Base-by-base conservation (phyloP, 148 eudicot genomes). In the Gaultheria prostrata region DNA sequence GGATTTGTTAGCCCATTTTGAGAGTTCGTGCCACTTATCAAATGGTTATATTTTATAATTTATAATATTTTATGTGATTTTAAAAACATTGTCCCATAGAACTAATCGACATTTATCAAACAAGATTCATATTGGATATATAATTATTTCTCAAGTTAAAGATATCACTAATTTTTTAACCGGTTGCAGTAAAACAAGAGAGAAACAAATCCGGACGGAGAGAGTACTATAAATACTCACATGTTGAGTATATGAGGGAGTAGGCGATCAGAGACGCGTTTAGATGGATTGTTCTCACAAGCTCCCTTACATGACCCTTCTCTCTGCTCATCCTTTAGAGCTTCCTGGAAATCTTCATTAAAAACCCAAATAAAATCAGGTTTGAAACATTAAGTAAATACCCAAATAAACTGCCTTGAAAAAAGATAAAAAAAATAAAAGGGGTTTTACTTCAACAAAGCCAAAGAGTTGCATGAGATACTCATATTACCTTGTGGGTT, bases 191-290 rank as follows among this genome's bases (percentile, higher is more conserved):
- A n/a, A n/a, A n/a, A n/a, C n/a, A n/a, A n/a, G n/a, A n/a, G n/a
- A n/a, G n/a, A n/a, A n/a, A n/a, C n/a, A n/a, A n/a, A n/a, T n/a
- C n/a, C n/a, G n/a, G n/a, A n/a, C n/a, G n/a, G n/a, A n/a, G n/a
- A n/a, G n/a, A n/a, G n/a, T n/a, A n/a, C n/a, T n/a, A n/a, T n/a
- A n/a, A n/a, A n/a, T 10, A 82, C 86, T 89, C 82, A 93, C 96
- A 93, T 69, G 76, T 90, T 92, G 73, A 93, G 89, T 78, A 93
- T 78, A 61, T 89, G 93, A 24, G 96, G 93, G 46, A 92, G 73
- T 21, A 93, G 83, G 33, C 84, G 63, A 85, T 91, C 93, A 17
- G 89, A 32, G 30, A 86, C 77, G 35, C 81, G 56, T 32, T 81
- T 81, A 14, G 90, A 50, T 75, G 79, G n/a, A 39, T 83, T 57